These are phyloP conservation scores for Alternaria novae-zelandiae DNA, from an alignment of 2,329 filamentous ascomycete species.

Conservation along the genomic window DNA sequence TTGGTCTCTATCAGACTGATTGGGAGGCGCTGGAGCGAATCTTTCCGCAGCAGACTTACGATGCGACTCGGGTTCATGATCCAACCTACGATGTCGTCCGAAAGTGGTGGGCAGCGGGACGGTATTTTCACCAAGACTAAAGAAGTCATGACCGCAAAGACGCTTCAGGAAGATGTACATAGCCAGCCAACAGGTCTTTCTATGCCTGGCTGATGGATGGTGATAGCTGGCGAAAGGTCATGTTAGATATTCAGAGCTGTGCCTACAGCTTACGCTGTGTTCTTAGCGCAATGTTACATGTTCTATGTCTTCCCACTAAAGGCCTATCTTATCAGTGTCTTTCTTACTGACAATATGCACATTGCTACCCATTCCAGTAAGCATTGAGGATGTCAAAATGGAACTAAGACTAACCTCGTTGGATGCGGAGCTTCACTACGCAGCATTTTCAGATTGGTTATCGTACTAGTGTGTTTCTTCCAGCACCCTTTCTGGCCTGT, in stretches of 20 bases:
- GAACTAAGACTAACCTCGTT: not conserved
- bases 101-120: not conserved
- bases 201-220: not conserved
- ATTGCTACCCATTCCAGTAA: not conserved
- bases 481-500: not conserved
- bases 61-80: not conserved
- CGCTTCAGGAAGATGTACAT: not conserved
- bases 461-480: not conserved
- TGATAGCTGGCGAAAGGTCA: not conserved
- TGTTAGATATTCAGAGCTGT: not conserved
- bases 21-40: not conserved
- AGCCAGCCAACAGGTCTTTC: not conserved
- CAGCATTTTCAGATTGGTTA: not conserved
- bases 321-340: not conserved
- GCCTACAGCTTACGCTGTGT: not conserved
- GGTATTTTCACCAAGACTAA: not conserved
- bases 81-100: not conserved
- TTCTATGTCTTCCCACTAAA: not conserved
- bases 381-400: not conserved
- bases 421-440: not conserved
- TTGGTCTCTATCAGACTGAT: not conserved
- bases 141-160: not conserved
- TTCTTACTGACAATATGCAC: not conserved
- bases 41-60: not conserved
- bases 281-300: not conserved